These are phyloP conservation scores for Pichia phayaonensis DNA, from an alignment of 805 yeast species.

Conservation along the genomic window DNA sequence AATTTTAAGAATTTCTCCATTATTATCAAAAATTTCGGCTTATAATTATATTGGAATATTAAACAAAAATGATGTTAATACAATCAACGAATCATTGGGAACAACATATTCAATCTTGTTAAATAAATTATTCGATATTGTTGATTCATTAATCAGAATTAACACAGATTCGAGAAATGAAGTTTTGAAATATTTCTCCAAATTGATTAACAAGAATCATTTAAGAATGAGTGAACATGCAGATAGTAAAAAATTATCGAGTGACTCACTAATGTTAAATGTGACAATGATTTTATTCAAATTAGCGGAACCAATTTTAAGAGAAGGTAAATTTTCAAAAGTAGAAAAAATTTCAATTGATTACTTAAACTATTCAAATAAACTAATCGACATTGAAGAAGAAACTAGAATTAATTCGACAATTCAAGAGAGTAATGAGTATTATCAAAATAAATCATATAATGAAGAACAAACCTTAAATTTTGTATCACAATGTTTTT, in stretches of 20 bases:
- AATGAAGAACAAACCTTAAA: constrained; percentile 35
- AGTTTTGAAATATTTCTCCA: constrained; percentile 62
- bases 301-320: constrained; percentile 75
- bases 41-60: constrained; percentile 34
- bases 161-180: constrained; percentile 56
- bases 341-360: constrained; percentile 70
- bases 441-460: constrained; percentile 36
- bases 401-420: constrained; percentile 83
- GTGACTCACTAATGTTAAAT: constrained; percentile 80
- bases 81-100: constrained; percentile 53
- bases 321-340: constrained; percentile 48
- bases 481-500: constrained; percentile 90
- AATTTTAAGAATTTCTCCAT: constrained; percentile 65
- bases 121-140: constrained; percentile 59
- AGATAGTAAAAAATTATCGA: constrained; percentile 53
- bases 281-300: constrained; percentile 57
- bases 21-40: constrained; percentile 43
- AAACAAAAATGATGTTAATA: constrained; percentile 37
- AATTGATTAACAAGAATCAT: constrained; percentile 74
- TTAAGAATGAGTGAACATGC: constrained; percentile 83
- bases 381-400: constrained; percentile 58
- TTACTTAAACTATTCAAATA: constrained; percentile 48
- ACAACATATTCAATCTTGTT: constrained; percentile 52
- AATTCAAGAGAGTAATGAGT: constrained; percentile 56
- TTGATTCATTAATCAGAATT: constrained; percentile 71